Conservation (phyloP, 2,329 filamentous ascomycete genomes). For the Monosporascus sp. region DNA sequence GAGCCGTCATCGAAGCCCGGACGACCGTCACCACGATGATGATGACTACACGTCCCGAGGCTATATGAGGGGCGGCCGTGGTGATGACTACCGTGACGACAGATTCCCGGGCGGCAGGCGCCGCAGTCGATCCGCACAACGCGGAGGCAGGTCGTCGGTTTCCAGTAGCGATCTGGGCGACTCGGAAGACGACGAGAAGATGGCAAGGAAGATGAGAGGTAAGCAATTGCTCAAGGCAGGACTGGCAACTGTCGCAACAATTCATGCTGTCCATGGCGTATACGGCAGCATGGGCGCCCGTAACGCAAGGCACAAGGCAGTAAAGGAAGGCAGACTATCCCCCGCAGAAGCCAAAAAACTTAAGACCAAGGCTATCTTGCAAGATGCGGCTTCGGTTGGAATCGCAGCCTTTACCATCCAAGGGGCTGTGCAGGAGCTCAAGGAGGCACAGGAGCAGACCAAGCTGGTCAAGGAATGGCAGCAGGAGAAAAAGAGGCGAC, state of each 20-base stretch:
- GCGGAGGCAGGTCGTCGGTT: slow-evolving; percentile 39
- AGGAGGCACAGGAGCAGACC: slow-evolving; percentile 46
- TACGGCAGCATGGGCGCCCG: slow-evolving; percentile 55
- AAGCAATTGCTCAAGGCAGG: slow-evolving; percentile 55
- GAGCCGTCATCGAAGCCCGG: slow-evolving; percentile 25
- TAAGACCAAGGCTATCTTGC: slow-evolving; percentile 50
- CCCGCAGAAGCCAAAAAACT: slow-evolving; percentile 48
- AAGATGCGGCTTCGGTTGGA: slow-evolving; percentile 54
- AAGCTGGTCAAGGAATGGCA: slow-evolving; percentile 46
- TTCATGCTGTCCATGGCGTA: slow-evolving; percentile 54
- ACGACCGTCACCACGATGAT: slow-evolving; percentile 17
- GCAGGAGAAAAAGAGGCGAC: slow-evolving; percentile 42
- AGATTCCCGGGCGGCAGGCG: slow-evolving; percentile 32
- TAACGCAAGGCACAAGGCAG: slow-evolving; percentile 45
- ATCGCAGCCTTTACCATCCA: slow-evolving; percentile 54
- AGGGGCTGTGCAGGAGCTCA: slow-evolving; percentile 49
- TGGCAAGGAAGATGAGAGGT: slow-evolving; percentile 53
- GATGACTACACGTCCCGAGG: slow-evolving; percentile 25
- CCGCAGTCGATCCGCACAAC: slow-evolving; percentile 31
- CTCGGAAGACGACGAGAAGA: slow-evolving; percentile 51
- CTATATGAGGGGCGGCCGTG: slow-evolving; percentile 30
- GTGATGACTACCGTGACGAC: slow-evolving; percentile 40
- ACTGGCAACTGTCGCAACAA: slow-evolving; percentile 52
- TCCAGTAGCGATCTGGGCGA: slow-evolving; percentile 53
- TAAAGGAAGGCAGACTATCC: slow-evolving; percentile 47